phyloP scores from a whole-genome alignment of 352 stramenopile genomes.

The Phytophthora pseudosyringae region DNA sequence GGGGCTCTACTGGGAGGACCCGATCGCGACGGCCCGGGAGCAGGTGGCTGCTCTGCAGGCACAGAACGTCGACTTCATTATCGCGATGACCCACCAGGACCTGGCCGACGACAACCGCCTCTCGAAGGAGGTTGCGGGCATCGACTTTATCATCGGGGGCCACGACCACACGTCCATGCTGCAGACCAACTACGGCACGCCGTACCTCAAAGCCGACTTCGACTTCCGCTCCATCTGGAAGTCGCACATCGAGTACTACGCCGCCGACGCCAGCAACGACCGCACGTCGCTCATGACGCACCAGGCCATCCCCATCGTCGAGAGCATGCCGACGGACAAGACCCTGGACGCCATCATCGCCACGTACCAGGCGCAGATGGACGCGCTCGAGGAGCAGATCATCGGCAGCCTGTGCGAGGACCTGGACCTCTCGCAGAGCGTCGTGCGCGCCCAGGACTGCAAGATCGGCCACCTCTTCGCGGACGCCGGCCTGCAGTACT shows the following conservation, averaged over 20 bases:
- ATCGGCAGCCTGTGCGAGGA: conserved; percentile 64
- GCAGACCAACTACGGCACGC: conserved; percentile 72
- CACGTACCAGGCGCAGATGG: conserved; percentile 51
- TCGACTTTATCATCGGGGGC: conserved; percentile 74
- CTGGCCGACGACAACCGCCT: conserved; percentile 73
- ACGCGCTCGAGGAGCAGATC: conserved; percentile 43
- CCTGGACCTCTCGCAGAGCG: conserved; percentile 56
- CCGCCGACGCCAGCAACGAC: conserved; percentile 30
- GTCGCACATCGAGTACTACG: conserved; percentile 68
- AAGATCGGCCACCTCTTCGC: conserved; percentile 66
- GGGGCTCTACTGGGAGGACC: conserved; percentile 70
- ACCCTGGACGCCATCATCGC: conserved; percentile 57
- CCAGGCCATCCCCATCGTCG: conserved; percentile 55
- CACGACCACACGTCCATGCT: conserved; percentile 82
- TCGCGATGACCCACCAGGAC: conserved; percentile 76
- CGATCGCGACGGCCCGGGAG: conserved; percentile 56
- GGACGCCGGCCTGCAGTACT: conserved; percentile 54
- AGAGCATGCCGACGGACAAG: conserved; percentile 64
- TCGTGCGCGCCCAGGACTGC: conserved; percentile 58
- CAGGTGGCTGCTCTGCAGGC: conserved; percentile 54
- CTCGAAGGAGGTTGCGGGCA: conserved; percentile 67
- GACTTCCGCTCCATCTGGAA: conserved; percentile 77
- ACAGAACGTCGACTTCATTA: conserved; percentile 70
- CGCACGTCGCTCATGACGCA: conserved; percentile 58
- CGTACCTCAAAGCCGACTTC: conserved; percentile 79